A percentile compares a stretch with the other conserved stretches of the same genome.
Evolutionary conservation across 306 rosid genomes (phyloP).

Genomic region (Rosa persica): DNA sequence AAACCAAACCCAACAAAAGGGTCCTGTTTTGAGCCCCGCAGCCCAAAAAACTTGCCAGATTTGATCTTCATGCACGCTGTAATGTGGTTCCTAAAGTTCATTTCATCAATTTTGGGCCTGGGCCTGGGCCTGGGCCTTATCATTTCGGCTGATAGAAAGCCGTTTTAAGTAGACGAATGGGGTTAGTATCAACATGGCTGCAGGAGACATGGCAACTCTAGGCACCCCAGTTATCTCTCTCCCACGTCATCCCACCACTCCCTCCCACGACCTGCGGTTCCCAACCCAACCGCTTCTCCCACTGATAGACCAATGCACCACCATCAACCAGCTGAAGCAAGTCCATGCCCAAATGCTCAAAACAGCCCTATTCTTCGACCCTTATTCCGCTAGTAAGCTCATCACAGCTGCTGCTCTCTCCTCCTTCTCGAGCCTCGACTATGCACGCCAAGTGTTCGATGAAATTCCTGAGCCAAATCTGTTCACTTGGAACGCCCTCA

Average conservation of each 20-base stretch:
- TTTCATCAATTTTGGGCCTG: no score
- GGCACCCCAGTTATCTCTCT: slow-evolving; percentile 23
- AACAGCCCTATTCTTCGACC: slow-evolving; percentile 42
- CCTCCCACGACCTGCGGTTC: slow-evolving; percentile 24
- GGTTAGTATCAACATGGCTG: not conserved
- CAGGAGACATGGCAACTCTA: slow-evolving; percentile 29
- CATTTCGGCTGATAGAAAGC: no score
- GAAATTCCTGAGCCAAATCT: slow-evolving; percentile 61
- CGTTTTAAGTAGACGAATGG: not conserved
- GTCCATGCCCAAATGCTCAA: slow-evolving; percentile 63
- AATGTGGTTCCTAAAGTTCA: no score
- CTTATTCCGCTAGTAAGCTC: slow-evolving; percentile 49
- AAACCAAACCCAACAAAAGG: no score
- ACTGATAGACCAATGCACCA: slow-evolving; percentile 39
- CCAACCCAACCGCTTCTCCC: slow-evolving; percentile 22
- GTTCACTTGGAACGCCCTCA: slow-evolving; percentile 62
- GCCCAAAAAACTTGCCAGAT: no score
- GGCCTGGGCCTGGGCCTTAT: no score
- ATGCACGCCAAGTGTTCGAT: slow-evolving; percentile 57
- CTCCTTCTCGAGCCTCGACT: slow-evolving; percentile 41
- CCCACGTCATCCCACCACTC: slow-evolving; percentile 22
- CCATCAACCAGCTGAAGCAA: slow-evolving; percentile 44
- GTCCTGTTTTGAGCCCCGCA: no score
- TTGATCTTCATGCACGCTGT: no score
- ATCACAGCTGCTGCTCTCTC: slow-evolving; percentile 42